Evolutionary conservation across 306 rosid species (phyloP).

Genomic region (Inga oerstediana): DNA sequence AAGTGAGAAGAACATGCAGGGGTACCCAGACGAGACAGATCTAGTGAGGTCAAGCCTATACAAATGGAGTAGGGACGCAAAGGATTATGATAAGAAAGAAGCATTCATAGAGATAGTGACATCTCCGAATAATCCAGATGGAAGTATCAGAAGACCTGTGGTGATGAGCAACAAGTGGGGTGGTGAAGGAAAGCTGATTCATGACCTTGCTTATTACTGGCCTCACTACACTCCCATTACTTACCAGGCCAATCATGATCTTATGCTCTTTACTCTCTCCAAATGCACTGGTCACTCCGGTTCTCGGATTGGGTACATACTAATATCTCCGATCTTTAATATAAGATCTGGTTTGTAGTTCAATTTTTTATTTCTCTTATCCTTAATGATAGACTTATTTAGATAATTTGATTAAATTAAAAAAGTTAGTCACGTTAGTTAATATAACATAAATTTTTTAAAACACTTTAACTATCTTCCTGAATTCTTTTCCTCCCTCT

Average conservation of each 20-base stretch:
- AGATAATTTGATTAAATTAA: too few species aligned
- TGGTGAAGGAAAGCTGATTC: constrained; percentile 50
- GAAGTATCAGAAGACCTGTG: constrained; percentile 52
- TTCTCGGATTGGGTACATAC: constrained; percentile 73
- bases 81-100: constrained; percentile 45
- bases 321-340: too few species aligned
- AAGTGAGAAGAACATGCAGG: neutral
- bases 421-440: too few species aligned
- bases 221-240: constrained; percentile 83
- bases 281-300: constrained; percentile 94
- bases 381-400: too few species aligned
- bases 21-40: neutral
- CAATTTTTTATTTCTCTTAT: too few species aligned
- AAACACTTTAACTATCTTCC: too few species aligned
- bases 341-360: too few species aligned
- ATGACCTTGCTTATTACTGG: constrained; percentile 95
- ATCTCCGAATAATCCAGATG: constrained; percentile 96
- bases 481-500: too few species aligned
- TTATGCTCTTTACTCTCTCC: constrained; percentile 77
- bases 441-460: too few species aligned
- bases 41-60: constrained; percentile 58
- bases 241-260: constrained; percentile 53
- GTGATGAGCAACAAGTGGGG: constrained; percentile 63
- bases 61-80: constrained; percentile 88
- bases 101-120: constrained; percentile 88